Base-by-base conservation (phyloP, 164 flowering plant genomes). In the Vitis riparia region DNA sequence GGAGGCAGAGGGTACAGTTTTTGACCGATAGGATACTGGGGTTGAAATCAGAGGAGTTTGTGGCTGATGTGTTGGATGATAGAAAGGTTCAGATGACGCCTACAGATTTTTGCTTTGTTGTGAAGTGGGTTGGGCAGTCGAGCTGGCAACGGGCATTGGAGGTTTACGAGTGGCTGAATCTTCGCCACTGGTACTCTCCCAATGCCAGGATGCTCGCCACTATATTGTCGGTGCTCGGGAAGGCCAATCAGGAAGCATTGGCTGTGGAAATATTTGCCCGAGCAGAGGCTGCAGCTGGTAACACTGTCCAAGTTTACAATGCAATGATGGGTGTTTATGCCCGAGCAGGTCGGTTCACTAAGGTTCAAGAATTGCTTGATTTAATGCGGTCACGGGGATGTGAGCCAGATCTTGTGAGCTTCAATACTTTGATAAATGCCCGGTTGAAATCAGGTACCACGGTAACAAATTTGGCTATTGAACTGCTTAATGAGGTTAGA, bases 271-370 rank as follows among this genome's bases (percentile, higher is more conserved):
- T 93, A 2, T 95, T 90, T 63, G 63, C 56, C 0, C 65, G 97
- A 67, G 87, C 85, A 0, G 95, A 91, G 80, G 66, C 81, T 5
- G 71, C 73, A 3, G 71, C 77, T 19, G 91, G 80, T 14, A 64
- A 84, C 67, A 86, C 88, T 1, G 93, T 93, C 11, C 95, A 93
- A 66, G 98, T 95, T 3, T 93, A 89, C 62, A 95, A 93, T 79
- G 91, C 99, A 0, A 90, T 93, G 93, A 95, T 95, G 99, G 98
- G 94, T 16, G 97, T 93, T 44, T 90, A 93, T 76, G 94, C 97
- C 1, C 76, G 97, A 74, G 87, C 71, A 72, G 99, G 97, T 27
- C 75, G 80, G 73, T 93, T 91, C 64, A 8, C 62, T 7, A 85
- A 86, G 82, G 97, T 90, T 27, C 86, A 85, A 51, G 86, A 90